Evolutionary conservation across 2,329 filamentous ascomycete species (phyloP), one percentile per base, ranked within the genome.

Genomic region (Aspergillus flavus): DNA sequence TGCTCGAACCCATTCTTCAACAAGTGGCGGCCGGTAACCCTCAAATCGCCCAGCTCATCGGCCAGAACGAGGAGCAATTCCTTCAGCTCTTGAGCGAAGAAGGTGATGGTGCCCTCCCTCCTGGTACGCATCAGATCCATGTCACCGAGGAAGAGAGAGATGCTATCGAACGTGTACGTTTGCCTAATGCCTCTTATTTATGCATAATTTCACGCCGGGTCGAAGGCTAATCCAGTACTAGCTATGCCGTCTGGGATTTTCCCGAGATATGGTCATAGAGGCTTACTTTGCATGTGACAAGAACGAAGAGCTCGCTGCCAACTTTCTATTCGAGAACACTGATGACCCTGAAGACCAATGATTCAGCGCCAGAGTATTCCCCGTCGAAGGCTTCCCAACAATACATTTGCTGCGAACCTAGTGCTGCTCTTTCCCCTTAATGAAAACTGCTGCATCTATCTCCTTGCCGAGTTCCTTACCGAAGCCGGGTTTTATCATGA

Each of bases 251-350:
- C 89, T 99, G 52, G 95, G 95, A 41, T 99, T 99, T 77, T 89
- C 94, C 72, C 89, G 94, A 64, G 93, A 98, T 71, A 88, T 93
- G 71, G 95, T 95, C 58, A 97, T 98, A 70, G 94, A 99, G 81
- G 95, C 95, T 30, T 99, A 98, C 82, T 99, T 99, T 77, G 95
- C 95, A 39, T 99, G 95, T 79, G 95, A 99, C 81, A 99, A 98
- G 87, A 98, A 99, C 79, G 95, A 99, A 81, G 95, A 99, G 80
- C 85, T 99, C 58, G 95, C 95, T 0, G 95, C 95, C 68, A 99
- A 99, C 81, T 98, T 97, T 80, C 85, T 99, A 64, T 99, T 99
- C 76, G 95, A 99, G 73, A 93, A 98, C 81, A 94, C 94, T 11
- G 93, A 96, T 65, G 94, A 97, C 55, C 90, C 92, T 41, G 77